Base-by-base conservation (phyloP, 2,329 filamentous ascomycete genomes). In the Cercospora berteroae region DNA sequence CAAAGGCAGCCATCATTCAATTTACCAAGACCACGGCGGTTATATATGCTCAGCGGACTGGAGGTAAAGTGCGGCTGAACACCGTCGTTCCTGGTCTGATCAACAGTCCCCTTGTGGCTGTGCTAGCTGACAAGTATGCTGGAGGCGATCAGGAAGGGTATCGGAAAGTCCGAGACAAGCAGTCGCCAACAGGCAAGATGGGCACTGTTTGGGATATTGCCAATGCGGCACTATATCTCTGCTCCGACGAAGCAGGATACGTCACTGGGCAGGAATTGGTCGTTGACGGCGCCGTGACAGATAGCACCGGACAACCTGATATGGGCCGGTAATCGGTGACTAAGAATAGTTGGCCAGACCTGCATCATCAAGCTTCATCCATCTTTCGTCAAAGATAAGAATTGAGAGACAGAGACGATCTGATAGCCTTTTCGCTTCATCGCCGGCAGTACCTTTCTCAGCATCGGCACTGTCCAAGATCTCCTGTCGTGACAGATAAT, bases 401-500 rank as follows among this genome's bases (percentile, higher is more conserved):
- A 81, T 73, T 89, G 86, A 4, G 89, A 89, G 20, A 96, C 81
- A 16, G 89, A 91, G 31, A 92, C 89, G 42, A 94, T 83, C 65
- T 81, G 82, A 77, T 92, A 96, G 0, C 92, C 92, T 70, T 86
- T 84, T 69, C 82, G 82, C 78, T 82, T 88, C 74, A 96, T 80
- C 76, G 91, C 89, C 0, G 90, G 90, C 71, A 97, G 78, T 44
- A 95, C 89, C 67, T 82, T 85, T 44, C 83, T 82, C 79, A 96
- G 77, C 91, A 96, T 95, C 0, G 91, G 90, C 58, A 85, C 83
- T 27, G 92, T 96, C 91, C 93, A 96, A n/a, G 84, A 82, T 74
- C 93, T 84, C 71, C 93, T 79, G 81, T 97, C 93, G 81, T 97
- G 93, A 76, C 92, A 94, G 61, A 97, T 89, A 69, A 97, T 89